phyloP scores from a whole-genome alignment of 805 yeast genomes.

The Yarrowia deformans region DNA sequence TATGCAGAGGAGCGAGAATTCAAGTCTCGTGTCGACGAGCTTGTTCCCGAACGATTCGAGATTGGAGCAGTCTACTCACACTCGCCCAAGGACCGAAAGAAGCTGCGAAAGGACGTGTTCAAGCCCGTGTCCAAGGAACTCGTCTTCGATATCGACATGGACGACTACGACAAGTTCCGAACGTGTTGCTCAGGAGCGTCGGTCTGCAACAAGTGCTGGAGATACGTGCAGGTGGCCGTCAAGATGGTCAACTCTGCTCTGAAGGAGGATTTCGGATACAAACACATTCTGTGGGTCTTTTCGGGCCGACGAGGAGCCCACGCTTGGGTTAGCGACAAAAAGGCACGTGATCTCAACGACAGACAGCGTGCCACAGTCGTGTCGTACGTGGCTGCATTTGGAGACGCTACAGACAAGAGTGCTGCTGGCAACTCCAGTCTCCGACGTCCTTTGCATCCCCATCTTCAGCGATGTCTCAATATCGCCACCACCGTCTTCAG shows the following conservation, averaged over 20 bases:
- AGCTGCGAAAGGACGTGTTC: constrained; percentile 73
- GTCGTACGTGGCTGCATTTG: constrained; percentile 79
- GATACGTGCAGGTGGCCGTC: constrained; percentile 84
- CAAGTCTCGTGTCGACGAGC: constrained; percentile 72
- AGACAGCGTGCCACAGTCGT: constrained; percentile 76
- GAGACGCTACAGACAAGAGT: constrained; percentile 57
- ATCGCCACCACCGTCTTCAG: constrained; percentile 69
- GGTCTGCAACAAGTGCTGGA: constrained; percentile 93
- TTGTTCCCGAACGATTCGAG: constrained; percentile 90
- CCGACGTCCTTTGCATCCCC: constrained; percentile 89
- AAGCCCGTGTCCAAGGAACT: constrained; percentile 85
- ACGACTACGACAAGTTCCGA: constrained; percentile 92
- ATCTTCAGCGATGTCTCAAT: constrained; percentile 72
- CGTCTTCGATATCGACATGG: constrained; percentile 96
- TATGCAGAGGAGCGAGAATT: constrained; percentile 72
- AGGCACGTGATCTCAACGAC: constrained; percentile 81
- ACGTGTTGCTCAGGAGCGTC: constrained; percentile 89
- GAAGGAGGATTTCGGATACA: constrained; percentile 87
- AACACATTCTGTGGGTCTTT: constrained; percentile 89
- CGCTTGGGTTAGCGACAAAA: constrained; percentile 92
- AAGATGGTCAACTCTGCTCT: constrained; percentile 74
- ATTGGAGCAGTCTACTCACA: constrained; percentile 90
- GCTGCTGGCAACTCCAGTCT: constrained; percentile 54
- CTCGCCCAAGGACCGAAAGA: constrained; percentile 84
- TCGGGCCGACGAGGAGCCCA: constrained; percentile 99